Percentiles rank a stretch among this genome's conserved stretches.
phyloP scores from a whole-genome alignment of 176 grass and related monocot species.

The Aegilops longissima region DNA sequence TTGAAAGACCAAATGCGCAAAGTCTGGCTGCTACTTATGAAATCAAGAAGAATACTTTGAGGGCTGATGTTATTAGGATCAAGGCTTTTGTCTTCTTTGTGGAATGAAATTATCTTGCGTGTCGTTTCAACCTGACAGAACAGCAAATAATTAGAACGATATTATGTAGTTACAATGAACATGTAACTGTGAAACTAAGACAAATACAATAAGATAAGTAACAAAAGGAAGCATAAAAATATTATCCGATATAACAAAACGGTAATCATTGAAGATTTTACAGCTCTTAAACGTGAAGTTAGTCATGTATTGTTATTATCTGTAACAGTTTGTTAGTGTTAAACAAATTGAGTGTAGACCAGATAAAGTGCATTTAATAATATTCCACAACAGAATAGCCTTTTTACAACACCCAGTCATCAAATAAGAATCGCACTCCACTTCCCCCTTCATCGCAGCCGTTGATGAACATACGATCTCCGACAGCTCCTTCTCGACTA shows the following conservation, averaged over 20 bases:
- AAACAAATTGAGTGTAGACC: conserved; percentile 12
- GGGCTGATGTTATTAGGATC: conserved; percentile 71
- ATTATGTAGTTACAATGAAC: conserved; percentile 19
- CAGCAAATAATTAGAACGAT: conserved; percentile 29
- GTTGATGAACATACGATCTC: background rate
- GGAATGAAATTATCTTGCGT: conserved; percentile 98
- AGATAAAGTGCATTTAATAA: conserved; percentile 3
- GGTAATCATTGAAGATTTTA: conserved; percentile 20
- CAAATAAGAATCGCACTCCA: conserved; percentile 10
- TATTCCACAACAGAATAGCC: conserved; percentile 7
- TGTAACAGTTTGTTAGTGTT: conserved; percentile 20
- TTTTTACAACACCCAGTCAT: conserved; percentile 7
- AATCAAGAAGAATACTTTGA: conserved; percentile 97
- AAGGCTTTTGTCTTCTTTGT: conserved; percentile 95
- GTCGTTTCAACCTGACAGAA: conserved; percentile 83
- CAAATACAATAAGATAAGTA: conserved; percentile 19
- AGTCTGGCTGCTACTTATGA: conserved; percentile 96
- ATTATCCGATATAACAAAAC: background rate
- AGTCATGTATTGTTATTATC: background rate
- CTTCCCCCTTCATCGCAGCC: background rate
- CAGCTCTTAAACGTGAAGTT: conserved; percentile 23
- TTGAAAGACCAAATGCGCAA: conserved; percentile 98
- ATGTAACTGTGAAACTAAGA: background rate
- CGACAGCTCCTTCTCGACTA: background rate
- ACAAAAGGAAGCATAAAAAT: conserved; percentile 12